Evolutionary conservation across 2,329 filamentous ascomycete species (phyloP), one percentile per base, ranked within the genome.

Genomic region (Pseudogymnoascus sp.): DNA sequence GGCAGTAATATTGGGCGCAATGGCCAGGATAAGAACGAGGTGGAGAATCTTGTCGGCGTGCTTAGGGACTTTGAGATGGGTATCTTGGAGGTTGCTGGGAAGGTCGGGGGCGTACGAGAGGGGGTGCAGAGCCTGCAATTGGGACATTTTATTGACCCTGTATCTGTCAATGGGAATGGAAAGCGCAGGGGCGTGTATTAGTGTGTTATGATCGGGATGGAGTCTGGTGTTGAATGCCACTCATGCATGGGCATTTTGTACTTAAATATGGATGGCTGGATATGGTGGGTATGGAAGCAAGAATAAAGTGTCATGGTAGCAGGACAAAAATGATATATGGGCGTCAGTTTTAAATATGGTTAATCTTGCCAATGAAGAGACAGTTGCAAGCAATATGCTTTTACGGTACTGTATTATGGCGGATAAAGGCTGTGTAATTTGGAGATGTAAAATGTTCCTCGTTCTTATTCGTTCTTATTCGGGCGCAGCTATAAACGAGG

Each of bases 51-150:
- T 51, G 83, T 82, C 14, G 81, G 79, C 11, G 85, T 86, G 48
- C 78, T 89, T 67, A 78, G 82, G 16, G 86, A 89, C 68, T 87
- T 89, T 66, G 85, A 89, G 75, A 79, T 83, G 68, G 82, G 85
- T 64, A 86, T 89, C 63, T 74, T 88, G 64, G 81, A 83, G 62
- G 85, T 88, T 64, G 86, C 86, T 4, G 79, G 81, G 23, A 81
- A 84, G 63, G 80, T 89, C 61, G 85, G 85, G 2, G 77, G 77
- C 57, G 81, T 80, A 4, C 82, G 85, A 66, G 86, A 89, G 72
- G 81, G 82, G 37, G 80, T 87, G 64, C 85, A 86, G 63, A 81
- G 81, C 67, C 73, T 88, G 62, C 81, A 83, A 68, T 70, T 82
- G 41, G 84, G 83, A 6, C 65, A 64, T 41, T 73, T 73, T 23